Percentiles rank a stretch among this genome's conserved stretches.
Conservation (phyloP, 495 filamentous ascomycete genomes). For the Platismatia glauca region DNA sequence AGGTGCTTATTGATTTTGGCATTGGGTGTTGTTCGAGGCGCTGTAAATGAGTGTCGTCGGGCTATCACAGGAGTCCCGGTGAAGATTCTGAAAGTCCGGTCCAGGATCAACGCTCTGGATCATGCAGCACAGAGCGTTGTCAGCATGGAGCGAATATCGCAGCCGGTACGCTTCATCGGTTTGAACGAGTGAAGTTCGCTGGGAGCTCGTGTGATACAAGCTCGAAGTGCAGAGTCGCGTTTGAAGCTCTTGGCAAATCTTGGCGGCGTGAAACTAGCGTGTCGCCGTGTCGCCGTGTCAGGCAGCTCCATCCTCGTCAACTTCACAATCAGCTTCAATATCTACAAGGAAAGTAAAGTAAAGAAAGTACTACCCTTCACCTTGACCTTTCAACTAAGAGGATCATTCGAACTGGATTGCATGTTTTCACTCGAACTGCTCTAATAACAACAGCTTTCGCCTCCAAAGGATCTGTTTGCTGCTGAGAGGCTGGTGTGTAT, state of each 20-base stretch:
- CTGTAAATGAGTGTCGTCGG: slow-evolving; percentile 23
- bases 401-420: not conserved
- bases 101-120: slow-evolving; percentile 10
- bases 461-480: not conserved
- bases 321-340: not conserved
- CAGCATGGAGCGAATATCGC: not conserved
- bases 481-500: not conserved
- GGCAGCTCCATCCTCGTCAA: slow-evolving; percentile 21
- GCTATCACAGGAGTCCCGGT: slow-evolving; percentile 18
- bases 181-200: not conserved
- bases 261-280: slow-evolving; percentile 9
- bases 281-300: slow-evolving; percentile 12
- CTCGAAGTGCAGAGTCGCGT: not conserved
- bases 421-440: too few species aligned
- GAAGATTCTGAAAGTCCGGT: slow-evolving; percentile 18
- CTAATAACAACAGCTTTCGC: not conserved
- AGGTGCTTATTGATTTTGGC: not conserved
- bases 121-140: not conserved
- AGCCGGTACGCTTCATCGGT: not conserved
- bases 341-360: too few species aligned
- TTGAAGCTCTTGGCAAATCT: slow-evolving; percentile 6
- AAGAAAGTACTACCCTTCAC: too few species aligned
- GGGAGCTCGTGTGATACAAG: not conserved
- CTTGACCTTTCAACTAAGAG: not conserved
- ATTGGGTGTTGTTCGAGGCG: slow-evolving; percentile 16